Conservation (phyloP, 140 eudicot genomes). For the Stevia rebaudiana region DNA sequence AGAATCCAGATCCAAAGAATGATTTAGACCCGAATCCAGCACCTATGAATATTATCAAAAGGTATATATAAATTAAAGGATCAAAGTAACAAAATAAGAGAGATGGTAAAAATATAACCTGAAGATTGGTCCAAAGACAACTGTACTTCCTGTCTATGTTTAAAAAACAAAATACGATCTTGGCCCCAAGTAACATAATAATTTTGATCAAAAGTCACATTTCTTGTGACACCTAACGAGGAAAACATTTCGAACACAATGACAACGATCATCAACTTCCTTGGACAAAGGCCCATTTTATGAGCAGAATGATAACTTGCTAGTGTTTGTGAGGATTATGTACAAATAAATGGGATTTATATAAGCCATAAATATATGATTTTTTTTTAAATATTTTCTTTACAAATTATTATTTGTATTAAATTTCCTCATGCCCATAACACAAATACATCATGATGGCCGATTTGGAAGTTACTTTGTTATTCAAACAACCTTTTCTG, state of each 20-base stretch:
- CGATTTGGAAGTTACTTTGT: constrained; percentile 20
- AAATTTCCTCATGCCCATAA: constrained; percentile 22
- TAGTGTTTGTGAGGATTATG: background rate
- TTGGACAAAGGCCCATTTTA: constrained; percentile 14
- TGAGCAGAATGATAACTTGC: background rate
- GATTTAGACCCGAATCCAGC: constrained; percentile 63
- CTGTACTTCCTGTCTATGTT: constrained; percentile 39
- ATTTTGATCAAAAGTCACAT: constrained; percentile 39
- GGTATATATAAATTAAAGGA: background rate
- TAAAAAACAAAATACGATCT: constrained; percentile 28
- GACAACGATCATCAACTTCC: background rate
- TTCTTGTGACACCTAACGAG: background rate
- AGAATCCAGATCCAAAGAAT: constrained; percentile 61
- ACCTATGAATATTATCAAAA: constrained; percentile 31
- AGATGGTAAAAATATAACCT: constrained; percentile 28
- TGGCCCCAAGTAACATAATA: constrained; percentile 58
- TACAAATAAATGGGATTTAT: constrained; percentile 17
- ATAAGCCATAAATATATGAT: constrained; percentile 8
- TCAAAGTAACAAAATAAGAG: background rate
- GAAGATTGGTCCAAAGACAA: constrained; percentile 53
- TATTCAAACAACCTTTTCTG: constrained; percentile 19
- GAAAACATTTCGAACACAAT: background rate
- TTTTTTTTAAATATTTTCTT: background rate
- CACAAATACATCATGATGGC: constrained; percentile 18
- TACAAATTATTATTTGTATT: background rate